These are phyloP conservation scores for Mycena amicta DNA, from an alignment of 768 basidiomycete genomes.

Conservation along the genomic window DNA sequence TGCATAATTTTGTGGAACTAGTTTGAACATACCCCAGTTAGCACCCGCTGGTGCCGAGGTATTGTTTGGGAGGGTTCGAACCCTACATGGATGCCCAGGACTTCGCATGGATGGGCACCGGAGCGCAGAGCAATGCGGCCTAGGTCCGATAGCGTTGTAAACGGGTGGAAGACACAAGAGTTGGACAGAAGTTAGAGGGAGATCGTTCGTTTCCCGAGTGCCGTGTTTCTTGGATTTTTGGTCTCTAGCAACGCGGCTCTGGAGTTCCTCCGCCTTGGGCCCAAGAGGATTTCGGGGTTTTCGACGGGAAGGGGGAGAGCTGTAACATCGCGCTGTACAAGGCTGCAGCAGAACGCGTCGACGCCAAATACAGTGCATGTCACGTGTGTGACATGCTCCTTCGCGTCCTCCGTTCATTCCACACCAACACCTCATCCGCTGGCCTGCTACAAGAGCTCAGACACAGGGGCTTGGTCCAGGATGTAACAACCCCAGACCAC, in stretches of 20 bases:
- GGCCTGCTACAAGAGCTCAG: constrained; percentile 45
- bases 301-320: constrained; percentile 41
- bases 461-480: constrained; percentile 50
- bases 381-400: constrained; percentile 3
- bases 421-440: constrained; percentile 3
- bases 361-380: neutral
- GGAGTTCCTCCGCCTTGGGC: neutral
- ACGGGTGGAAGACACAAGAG: constrained; percentile 5
- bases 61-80: neutral
- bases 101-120: neutral
- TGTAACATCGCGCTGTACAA: constrained; percentile 4
- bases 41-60: no score
- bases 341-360: neutral
- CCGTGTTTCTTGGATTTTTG: no score
- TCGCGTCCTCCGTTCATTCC: neutral
- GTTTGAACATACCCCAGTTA: no score
- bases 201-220: no score
- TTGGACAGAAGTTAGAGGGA: neutral
- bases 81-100: neutral
- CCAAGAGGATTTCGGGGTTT: neutral
- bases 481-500: constrained; percentile 51
- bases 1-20: no score
- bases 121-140: constrained; percentile 10
- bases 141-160: constrained; percentile 7
- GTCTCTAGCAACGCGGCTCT: no score